Base-by-base conservation (phyloP, 768 basidiomycete species). In the Mycena crocata region DNA sequence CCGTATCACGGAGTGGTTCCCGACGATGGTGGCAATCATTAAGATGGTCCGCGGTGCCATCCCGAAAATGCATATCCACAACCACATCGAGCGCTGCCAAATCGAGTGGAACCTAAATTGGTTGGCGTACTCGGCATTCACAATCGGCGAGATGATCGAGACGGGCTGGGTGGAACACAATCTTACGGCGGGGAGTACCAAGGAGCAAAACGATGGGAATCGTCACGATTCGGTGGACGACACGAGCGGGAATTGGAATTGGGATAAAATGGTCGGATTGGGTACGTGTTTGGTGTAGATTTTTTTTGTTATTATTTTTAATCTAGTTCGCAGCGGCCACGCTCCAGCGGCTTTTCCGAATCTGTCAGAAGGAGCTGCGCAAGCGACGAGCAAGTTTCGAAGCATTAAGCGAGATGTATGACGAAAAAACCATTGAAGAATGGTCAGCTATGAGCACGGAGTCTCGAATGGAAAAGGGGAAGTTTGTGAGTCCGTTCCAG, bases 61-160 rank as follows among this genome's bases (percentile, higher is more conserved):
- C 40, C 76, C 74, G 0, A 79, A 76, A 35, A 69, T 76, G 70
- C 79, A 80, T 52, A 61, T 80, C 26, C 65, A 67, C 23, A 71
- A 71, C 30, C 79, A 80, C 62, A 70, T 66, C 3, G 60, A 71
- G 3, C 51, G 30, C 2, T 80, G 77, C 42, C 71, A 75, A 26
- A 55, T 72, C 1, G 45, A 61, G 4, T 76, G 59, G 48, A 58
- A 75, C 15, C 76, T 78, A 31, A 76, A 76, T 35, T 80, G 73
- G 50, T 51, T 73, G 14, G n/a, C 15, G 24, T 65, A 67, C 45
- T 70, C 67, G 19, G 77, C 74, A 4, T 67, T 71, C 45, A 77
- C 73, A 0, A 68, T 56, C 44, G 76, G 76, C 1, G 78, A 80
- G 67, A 48, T 68, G 44, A 79, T 80, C 34, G 77, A 80, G 51